Evolutionary conservation across 2,329 filamentous ascomycete genomes (phyloP).

Genomic region (Ascochyta fabae): DNA sequence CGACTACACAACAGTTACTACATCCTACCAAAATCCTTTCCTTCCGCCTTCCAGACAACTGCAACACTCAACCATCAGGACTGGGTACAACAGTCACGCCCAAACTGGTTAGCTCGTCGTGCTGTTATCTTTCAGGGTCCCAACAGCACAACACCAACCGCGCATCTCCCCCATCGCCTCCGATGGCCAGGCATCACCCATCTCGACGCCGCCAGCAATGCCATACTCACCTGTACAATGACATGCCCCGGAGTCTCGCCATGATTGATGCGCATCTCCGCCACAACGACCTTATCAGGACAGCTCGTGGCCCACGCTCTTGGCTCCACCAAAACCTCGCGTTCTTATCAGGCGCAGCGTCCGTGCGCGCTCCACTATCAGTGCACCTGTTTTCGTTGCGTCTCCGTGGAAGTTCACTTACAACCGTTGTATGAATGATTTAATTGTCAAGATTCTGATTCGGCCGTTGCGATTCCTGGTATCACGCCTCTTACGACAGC

Average conservation of each 20-base stretch:
- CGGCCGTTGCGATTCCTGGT: slow-evolving; percentile 1
- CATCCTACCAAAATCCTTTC: too few relatives aligned
- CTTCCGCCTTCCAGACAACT: too few relatives aligned
- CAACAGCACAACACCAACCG: background rate
- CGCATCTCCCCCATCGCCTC: background rate
- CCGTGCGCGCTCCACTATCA: slow-evolving; percentile 16
- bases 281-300: slow-evolving; percentile 16
- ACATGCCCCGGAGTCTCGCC: background rate
- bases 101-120: too few relatives aligned
- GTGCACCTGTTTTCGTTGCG: background rate
- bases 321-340: slow-evolving; percentile 21
- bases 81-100: too few relatives aligned
- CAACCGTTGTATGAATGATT: slow-evolving; percentile 11
- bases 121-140: too few relatives aligned
- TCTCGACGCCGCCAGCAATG: background rate
- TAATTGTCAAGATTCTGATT: slow-evolving; percentile 14
- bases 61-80: too few relatives aligned
- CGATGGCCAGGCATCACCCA: background rate
- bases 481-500: slow-evolving; percentile 19
- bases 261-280: slow-evolving; percentile 4
- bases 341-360: slow-evolving; percentile 30
- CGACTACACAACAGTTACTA: too few relatives aligned
- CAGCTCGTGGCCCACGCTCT: slow-evolving; percentile 10
- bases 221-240: background rate
- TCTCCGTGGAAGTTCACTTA: slow-evolving; percentile 9